Evolutionary conservation across 352 stramenopile species (phyloP), one percentile per base, ranked within the genome.

Genomic region (Pythium graminicola): DNA sequence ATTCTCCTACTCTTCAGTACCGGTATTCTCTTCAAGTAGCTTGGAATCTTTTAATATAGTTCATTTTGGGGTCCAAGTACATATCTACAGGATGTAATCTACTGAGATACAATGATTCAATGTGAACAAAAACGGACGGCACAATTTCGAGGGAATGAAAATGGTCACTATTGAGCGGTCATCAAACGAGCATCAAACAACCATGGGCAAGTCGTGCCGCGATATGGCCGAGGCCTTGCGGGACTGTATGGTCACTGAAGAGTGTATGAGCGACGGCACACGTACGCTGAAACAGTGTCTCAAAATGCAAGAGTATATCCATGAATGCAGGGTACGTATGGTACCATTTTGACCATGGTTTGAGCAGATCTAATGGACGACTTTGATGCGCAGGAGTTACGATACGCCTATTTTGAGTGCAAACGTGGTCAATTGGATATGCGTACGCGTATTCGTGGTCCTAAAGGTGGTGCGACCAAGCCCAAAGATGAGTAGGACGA

Each of bases 361-460:
- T n/a, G n/a, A n/a, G n/a, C n/a, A n/a, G n/a, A n/a, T n/a, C n/a
- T n/a, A n/a, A n/a, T n/a, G n/a, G n/a, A n/a, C n/a, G n/a, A n/a
- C 39, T 5, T 45, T 2, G 1, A 27, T 24, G 14, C 20, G 8
- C 20, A 91, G 81, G 77, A 83, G 42, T 84, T 85, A 27, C 81
- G 81, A 6, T 64, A 83, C 35, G 78, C 81, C 20, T 92, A 92
- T 59, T 92, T 92, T 61, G 81, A 92, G 65, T 92, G 81, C 70
- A 89, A 86, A 55, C 81, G 81, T 19, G 81, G 81, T 20, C 81
- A 92, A 20, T 47, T 92, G 50, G 81, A 92, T 52, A 92, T 92
- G 81, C 74, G 81, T n/a, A 83, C 81, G 51, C 71, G 81, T 20
- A 86, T 92, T 38, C 78, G 78, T 36, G 81, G 81, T 0, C 81